phyloP scores from a whole-genome alignment of 2,329 filamentous ascomycete genomes.

The Calonectria henricotiae region DNA sequence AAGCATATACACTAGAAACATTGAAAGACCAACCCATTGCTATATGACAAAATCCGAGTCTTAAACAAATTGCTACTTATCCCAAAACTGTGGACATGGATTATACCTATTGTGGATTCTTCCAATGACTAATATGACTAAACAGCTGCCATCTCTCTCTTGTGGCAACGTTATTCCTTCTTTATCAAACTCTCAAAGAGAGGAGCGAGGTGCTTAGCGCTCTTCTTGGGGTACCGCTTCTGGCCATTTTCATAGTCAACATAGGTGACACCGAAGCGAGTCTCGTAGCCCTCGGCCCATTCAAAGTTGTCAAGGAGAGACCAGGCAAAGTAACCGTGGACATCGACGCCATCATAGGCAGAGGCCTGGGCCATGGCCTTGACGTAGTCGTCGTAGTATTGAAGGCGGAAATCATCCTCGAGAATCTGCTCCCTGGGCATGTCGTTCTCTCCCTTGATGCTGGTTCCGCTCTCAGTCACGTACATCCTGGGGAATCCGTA shows the following conservation, averaged over 20 bases:
- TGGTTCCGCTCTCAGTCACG: slow-evolving; percentile 92
- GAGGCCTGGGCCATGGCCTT: slow-evolving; percentile 82
- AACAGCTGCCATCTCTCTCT: neutral
- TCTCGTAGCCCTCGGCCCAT: slow-evolving; percentile 93
- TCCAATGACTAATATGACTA: neutral
- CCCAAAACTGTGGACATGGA: neutral
- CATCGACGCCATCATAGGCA: slow-evolving; percentile 81
- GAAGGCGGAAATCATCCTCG: slow-evolving; percentile 85
- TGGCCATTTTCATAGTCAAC: slow-evolving; percentile 88
- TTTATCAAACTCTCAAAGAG: slow-evolving; percentile 82
- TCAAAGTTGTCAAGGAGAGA: slow-evolving; percentile 93
- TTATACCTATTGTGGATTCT: neutral
- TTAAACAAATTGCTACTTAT: neutral
- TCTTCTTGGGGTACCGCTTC: slow-evolving; percentile 88
- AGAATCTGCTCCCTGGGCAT: slow-evolving; percentile 80
- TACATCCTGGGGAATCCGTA: slow-evolving; percentile 86
- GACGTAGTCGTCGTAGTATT: slow-evolving; percentile 86
- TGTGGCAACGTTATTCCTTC: slow-evolving; percentile 66
- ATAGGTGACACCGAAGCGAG: slow-evolving; percentile 86
- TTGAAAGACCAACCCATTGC: neutral
- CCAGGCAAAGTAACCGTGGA: slow-evolving; percentile 88
- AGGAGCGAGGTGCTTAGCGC: slow-evolving; percentile 79
- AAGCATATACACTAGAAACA: slow-evolving; percentile 18
- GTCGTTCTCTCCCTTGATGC: slow-evolving; percentile 87
- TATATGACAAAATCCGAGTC: neutral